Evolutionary conservation across 2,329 filamentous ascomycete genomes (phyloP), one percentile per base, ranked within the genome.

Genomic region (Colletotrichum agaves): DNA sequence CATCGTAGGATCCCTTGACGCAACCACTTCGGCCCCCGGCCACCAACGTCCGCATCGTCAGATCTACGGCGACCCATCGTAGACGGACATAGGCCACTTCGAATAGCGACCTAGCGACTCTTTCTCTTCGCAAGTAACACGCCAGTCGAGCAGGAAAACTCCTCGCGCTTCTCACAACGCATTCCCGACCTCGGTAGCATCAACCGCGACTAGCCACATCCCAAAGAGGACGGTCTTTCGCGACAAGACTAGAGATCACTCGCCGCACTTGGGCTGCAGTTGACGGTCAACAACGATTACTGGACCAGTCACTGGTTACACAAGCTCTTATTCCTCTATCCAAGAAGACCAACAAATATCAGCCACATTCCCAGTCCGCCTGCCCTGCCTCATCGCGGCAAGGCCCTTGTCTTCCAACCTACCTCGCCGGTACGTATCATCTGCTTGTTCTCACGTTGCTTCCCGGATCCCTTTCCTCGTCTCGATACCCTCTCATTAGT

Each of bases 351-450:
- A n/a, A 46, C 43, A 37, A 37, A 11, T 19, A 47, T 15, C 33
- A 37, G 17, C 13, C 12, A 23, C 37, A 19, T 37, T 62, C 39
- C 37, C 49, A 39, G 23, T 33, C 47, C 31, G 35, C 44, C 11
- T 52, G 3, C 39, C 37, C 21, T 56, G n/a, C 15, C 52, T 23
- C 52, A n/a, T 39, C 37, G 52, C 37, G 27, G 37, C 6, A 17
- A 43, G 19, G 37, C 21, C 37, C 52, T 19, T 27, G 37, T 43
- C 37, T 23, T 31, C 19, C 52, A 19, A 13, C 21, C 33, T 57
- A 56, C 41, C 15, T 49, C 41, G 21, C 21, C n/a, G 52, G 63
- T 67, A 67, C 63, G 63, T 67, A 63, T 44, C 37, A 17, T 19
- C 10, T 15, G n/a, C 44, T 50, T 50, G 37, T 47, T 17, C 44